Base-by-base conservation (phyloP, 2,329 filamentous ascomycete species). In the Pseudogymnoascus sp. region DNA sequence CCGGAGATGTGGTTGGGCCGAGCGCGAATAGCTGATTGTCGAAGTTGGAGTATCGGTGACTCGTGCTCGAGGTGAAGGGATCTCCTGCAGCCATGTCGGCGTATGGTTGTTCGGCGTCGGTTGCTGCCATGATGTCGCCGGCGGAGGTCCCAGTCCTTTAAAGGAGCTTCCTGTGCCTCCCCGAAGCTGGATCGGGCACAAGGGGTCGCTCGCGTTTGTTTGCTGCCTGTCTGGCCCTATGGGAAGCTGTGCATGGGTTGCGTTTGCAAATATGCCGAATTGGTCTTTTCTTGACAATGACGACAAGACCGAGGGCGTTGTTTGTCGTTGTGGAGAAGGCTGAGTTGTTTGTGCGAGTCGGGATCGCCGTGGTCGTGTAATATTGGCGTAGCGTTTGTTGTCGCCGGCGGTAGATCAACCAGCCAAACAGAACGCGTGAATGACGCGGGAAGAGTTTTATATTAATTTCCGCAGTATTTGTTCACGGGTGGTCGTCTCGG, bases 11-110 rank as follows among this genome's bases (percentile, higher is more conserved):
- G 61, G 78, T 77, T n/a, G 91, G 84, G 68, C 90, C 89, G 22
- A 93, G 80, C 38, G 88, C 88, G 74, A 96, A 93, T 28, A 90
- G 78, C 61, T 93, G 87, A 59, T 85, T 85, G 75, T 96, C 91
- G 73, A 96, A 96, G 67, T 86, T 84, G 62, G 91, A 92, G 75
- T 90, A 95, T 68, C 92, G 88, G 68, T 93, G 85, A 40, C 66
- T 81, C 16, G 61, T 50, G 22, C 28, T 61, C 10, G 60, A 50
- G 14, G 41, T 43, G 40, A 61, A 61, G 16, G 60, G 60, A 16
- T 61, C 60, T 35, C 50, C 26, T 22, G 50, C 50, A 56, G 50
- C 50, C 50, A 56, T 56, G 28, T 56, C 16, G 50, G 50, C 50
- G 50, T 56, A 56, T 12, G 50, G 50, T 33, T 56, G 50, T 56